Base-by-base conservation (phyloP, 1,139 yeast genomes). In the Taphrina flavorubra region DNA sequence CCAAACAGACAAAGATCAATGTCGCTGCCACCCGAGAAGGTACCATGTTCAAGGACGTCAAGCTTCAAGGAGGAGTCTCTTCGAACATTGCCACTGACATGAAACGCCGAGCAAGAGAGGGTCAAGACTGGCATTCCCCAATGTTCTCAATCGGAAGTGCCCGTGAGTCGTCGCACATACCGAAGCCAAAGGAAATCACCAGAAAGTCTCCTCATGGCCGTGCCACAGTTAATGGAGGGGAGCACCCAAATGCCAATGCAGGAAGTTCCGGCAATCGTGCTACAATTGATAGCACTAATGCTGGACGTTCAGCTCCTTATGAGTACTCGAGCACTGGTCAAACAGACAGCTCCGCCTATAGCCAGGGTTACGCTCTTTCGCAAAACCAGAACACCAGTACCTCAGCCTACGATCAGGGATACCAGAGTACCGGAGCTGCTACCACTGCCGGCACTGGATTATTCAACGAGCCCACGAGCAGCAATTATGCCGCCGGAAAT, bases 101-200 rank as follows among this genome's bases (percentile, higher is more conserved):
- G 68, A 71, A 71, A 65, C 51, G 61, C 18, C 55, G 69, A 65
- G 74, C 73, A 0, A 59, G 47, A 20, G 66, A 69, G 42, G 74
- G 74, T 34, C 70, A 71, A 18, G 55, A 70, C 51, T 72, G 74
- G 74, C 67, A 53, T 51, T 71, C 73, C 14, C 68, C 72, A 36
- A 65, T 72, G 25, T 72, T 71, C 59, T 66, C 64, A 20, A 51
- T 72, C n/a, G 73, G 73, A 39, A 51, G 60, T 7, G 69, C 61
- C 40, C 37, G 63, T 37, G 65, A 55, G 42, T 36, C 69, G 14
- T 13, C 36, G 44, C 25, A 59, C 51, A 49, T 66, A 31, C 69
- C 69, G 10, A 40, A 51, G 18, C 69, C 69, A 16, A 44, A 47
- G 46, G 57, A 66, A 58, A 51, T 66, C 44, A 18, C 31, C 20